Evolutionary conservation across 768 basidiomycete species (phyloP).

Genomic region (Tulasnella sp.): DNA sequence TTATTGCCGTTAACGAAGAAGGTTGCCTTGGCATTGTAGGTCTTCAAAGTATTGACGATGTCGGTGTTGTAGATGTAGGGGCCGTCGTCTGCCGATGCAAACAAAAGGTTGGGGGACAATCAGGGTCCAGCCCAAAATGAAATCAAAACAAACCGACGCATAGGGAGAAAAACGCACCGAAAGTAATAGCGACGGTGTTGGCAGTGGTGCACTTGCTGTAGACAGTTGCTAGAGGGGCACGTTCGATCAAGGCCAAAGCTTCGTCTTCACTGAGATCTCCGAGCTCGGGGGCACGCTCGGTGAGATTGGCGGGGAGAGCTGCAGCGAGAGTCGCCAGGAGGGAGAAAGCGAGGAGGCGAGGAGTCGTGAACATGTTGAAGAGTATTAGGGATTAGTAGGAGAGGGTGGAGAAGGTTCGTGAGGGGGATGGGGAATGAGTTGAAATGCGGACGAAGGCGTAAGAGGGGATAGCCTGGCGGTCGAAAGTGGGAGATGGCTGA

Average conservation of each 20-base stretch:
- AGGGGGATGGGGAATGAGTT: background rate
- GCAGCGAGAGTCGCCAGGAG: background rate
- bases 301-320: background rate
- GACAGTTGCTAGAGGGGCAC: background rate
- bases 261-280: background rate
- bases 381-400: background rate
- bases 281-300: background rate
- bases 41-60: background rate
- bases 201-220: background rate
- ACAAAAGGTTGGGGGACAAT: background rate
- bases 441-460: background rate
- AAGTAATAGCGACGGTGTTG: background rate
- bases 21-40: background rate
- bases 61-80: slow-evolving; percentile 18
- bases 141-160: background rate
- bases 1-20: slow-evolving; percentile 15
- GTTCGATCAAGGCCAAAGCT: background rate
- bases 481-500: background rate
- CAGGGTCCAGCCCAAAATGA: background rate
- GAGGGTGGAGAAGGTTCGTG: background rate
- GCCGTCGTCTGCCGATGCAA: slow-evolving; percentile 24
- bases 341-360: background rate
- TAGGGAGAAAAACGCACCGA: background rate
- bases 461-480: background rate
- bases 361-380: background rate